Evolutionary conservation across 148 eudicot species (phyloP).

Genomic region (Linanthus parryae): DNA sequence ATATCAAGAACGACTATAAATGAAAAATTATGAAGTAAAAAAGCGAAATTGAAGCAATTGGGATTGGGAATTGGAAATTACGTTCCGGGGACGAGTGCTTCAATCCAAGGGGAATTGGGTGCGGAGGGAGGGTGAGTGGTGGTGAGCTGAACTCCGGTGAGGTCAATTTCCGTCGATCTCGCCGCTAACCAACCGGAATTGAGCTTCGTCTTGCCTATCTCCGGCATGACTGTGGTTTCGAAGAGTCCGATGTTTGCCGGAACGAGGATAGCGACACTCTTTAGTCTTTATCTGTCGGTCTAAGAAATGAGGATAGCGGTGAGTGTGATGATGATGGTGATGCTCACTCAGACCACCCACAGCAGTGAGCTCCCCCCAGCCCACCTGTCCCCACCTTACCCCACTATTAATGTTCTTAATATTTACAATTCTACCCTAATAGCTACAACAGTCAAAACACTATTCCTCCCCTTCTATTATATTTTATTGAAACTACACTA

Average conservation of each 20-base stretch:
- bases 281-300: neutral
- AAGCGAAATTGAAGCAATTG: neutral
- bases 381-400: too few relatives aligned
- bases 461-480: too few relatives aligned
- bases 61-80: conserved; percentile 16
- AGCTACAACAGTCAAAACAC: too few relatives aligned
- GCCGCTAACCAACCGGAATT: conserved; percentile 86
- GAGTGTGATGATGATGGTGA: too few relatives aligned
- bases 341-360: too few relatives aligned
- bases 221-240: conserved; percentile 29
- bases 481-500: too few relatives aligned
- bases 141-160: conserved; percentile 78
- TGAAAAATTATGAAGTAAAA: neutral
- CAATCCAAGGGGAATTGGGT: conserved; percentile 55
- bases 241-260: neutral
- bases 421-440: too few relatives aligned
- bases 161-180: conserved; percentile 63
- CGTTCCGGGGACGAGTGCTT: conserved; percentile 96
- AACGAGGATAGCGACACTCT: neutral
- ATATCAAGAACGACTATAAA: neutral
- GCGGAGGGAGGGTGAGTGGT: conserved; percentile 67
- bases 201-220: conserved; percentile 52
- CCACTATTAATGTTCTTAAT: too few relatives aligned
- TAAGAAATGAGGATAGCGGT: too few relatives aligned
- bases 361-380: too few relatives aligned